These are phyloP conservation scores for Passalora sequoiae DNA, from an alignment of 2,329 filamentous ascomycete species.

Conservation along the genomic window DNA sequence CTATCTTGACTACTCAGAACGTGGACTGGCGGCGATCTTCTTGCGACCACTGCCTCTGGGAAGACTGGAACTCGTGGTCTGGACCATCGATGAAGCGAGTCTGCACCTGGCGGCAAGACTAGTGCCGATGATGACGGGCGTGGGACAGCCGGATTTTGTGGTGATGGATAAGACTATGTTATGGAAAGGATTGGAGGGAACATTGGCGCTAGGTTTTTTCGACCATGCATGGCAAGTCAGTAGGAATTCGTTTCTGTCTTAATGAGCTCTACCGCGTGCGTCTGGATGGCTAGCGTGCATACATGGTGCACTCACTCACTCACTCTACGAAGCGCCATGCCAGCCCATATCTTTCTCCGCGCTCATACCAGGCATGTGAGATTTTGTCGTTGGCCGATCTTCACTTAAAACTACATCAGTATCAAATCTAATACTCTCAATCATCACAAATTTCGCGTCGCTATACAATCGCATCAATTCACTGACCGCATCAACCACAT, in stretches of 20 bases:
- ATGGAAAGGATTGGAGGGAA: constrained; percentile 50
- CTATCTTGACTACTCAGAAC: constrained; percentile 8
- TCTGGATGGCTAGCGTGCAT: too few relatives aligned
- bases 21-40: constrained; percentile 47
- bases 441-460: constrained; percentile 19
- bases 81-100: constrained; percentile 48
- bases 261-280: too few relatives aligned
- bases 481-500: constrained; percentile 19
- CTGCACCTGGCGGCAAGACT: constrained; percentile 49
- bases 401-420: constrained; percentile 4
- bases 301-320: too few relatives aligned
- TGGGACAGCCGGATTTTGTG: constrained; percentile 55
- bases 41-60: constrained; percentile 46
- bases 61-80: constrained; percentile 52
- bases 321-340: too few relatives aligned
- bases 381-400: constrained; percentile 13
- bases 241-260: constrained; percentile 41
- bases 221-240: constrained; percentile 51
- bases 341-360: too few relatives aligned
- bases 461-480: constrained; percentile 27
- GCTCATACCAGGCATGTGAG: constrained; percentile 10
- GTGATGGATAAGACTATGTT: constrained; percentile 43
- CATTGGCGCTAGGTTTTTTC: constrained; percentile 52
- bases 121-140: constrained; percentile 52
- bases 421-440: constrained; percentile 20